Conservation (phyloP, 352 stramenopile species). For the Sclerospora graminicola region DNA sequence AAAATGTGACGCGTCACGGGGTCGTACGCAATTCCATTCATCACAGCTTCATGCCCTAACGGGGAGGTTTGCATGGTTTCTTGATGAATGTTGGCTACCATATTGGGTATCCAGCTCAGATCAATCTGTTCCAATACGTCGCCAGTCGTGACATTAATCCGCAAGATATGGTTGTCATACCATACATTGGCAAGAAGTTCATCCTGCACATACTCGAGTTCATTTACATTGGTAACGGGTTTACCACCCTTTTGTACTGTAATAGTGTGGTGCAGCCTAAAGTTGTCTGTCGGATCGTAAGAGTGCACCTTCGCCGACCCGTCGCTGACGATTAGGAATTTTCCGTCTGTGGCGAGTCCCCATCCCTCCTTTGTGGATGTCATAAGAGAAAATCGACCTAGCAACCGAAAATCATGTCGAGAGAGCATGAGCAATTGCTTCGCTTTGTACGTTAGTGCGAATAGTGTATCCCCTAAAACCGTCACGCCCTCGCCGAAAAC, state of each 20-base stretch:
- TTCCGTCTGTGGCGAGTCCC: slow-evolving; percentile 78
- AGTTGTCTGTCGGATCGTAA: slow-evolving; percentile 51
- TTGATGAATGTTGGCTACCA: slow-evolving; percentile 47
- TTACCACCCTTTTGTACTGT: slow-evolving; percentile 35
- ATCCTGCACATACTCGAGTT: slow-evolving; percentile 78
- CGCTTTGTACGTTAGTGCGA: slow-evolving; percentile 75
- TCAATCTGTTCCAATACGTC: slow-evolving; percentile 62
- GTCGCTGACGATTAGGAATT: slow-evolving; percentile 80
- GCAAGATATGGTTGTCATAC: slow-evolving; percentile 64
- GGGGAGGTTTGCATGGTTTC: slow-evolving; percentile 30
- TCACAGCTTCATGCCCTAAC: slow-evolving; percentile 55
- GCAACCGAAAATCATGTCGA: slow-evolving; percentile 37
- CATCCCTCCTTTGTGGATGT: slow-evolving; percentile 83
- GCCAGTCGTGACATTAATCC: slow-evolving; percentile 64
- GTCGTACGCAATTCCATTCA: slow-evolving; percentile 86
- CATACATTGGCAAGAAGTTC: slow-evolving; percentile 85
- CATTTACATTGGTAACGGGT: slow-evolving; percentile 57
- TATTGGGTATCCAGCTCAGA: slow-evolving; percentile 44
- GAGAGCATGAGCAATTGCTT: slow-evolving; percentile 56
- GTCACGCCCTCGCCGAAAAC: slow-evolving; percentile 79
- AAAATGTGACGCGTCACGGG: slow-evolving; percentile 48
- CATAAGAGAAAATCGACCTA: slow-evolving; percentile 39
- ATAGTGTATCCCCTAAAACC: slow-evolving; percentile 59
- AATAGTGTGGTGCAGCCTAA: slow-evolving; percentile 46
- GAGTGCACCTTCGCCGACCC: slow-evolving; percentile 70